Base-by-base conservation (phyloP, 352 stramenopile genomes). In the Phytophthora melonis region DNA sequence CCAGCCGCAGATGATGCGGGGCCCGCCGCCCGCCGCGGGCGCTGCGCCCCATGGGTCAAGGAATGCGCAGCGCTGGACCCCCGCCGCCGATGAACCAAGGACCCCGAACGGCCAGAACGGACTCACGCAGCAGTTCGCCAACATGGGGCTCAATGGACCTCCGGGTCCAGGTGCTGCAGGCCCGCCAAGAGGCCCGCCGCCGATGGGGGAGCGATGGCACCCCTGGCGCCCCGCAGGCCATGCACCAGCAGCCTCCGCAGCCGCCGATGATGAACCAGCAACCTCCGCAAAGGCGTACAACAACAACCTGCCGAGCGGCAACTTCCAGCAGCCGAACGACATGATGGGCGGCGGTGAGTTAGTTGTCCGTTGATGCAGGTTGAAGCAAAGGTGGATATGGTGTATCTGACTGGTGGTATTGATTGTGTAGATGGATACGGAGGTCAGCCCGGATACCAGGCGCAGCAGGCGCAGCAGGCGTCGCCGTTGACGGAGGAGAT, bases 311-410 rank as follows among this genome's bases (percentile, higher is more conserved):
- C 86, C 88, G 9, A 95, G 87, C 61, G 88, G 88, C 52, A 95
- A 95, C 69, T 95, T 91, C 75, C 88, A 95, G 74, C 88, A 95
- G 67, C 80, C 83, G 41, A 75, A 73, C 58, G 82, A 93, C 54
- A 93, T 91, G 86, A 91, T 92, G 78, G 82, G 78, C 39, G 69
- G 86, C 91, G 82, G 30, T 34, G 30, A 34, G 30, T 34, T 34
- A 72, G 83, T 82, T 43, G 43, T 59, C 27, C 55, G 1, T 11
- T 47, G 14, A 23, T 11, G 18, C 3, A 18, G 43, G 30, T 5
- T 59, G 57, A 41, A 67, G 23, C 56, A 63, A 9, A 60, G 45
- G 56, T 63, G 41, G 43, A 63, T 66, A 16, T 60, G 19, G 34
- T 61, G 53, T 50, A 9, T 36, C 43, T 58, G 7, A 55, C 58